Evolutionary conservation across 1,284 basidiomycete genomes (phyloP).

Genomic region (Cutaneotrichosporon daszewskae): DNA sequence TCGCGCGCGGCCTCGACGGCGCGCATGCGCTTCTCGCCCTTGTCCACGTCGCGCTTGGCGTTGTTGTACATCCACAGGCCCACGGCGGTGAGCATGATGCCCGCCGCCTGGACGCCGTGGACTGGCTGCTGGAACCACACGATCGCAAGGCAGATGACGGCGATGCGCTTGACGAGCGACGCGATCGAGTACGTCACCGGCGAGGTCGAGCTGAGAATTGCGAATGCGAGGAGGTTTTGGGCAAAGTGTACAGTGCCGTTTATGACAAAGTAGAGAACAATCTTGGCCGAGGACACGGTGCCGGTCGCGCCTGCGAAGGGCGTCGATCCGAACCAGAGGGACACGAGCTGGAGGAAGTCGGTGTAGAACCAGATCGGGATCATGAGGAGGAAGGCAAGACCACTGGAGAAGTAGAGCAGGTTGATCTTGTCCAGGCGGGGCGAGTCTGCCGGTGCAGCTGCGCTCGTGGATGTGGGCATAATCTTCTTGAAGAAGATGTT

Average conservation of each 20-base stretch:
- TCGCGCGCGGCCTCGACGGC: constrained; percentile 64
- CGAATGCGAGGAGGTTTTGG: constrained; percentile 95
- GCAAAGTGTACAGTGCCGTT: constrained; percentile 96
- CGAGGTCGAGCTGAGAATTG: constrained; percentile 89
- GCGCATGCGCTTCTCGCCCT: constrained; percentile 79
- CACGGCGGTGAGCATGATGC: constrained; percentile 81
- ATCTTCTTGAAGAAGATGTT: constrained; percentile 99
- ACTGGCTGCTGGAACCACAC: constrained; percentile 91
- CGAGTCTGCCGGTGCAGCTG: constrained; percentile 35
- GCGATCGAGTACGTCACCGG: constrained; percentile 99
- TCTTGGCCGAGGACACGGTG: constrained; percentile 19
- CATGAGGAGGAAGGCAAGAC: constrained; percentile 90
- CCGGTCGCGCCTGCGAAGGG: background rate
- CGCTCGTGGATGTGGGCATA: constrained; percentile 59
- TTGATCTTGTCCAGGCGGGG: constrained; percentile 92
- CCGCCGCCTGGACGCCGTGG: constrained; percentile 73
- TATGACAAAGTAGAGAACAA: constrained; percentile 68
- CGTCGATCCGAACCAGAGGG: constrained; percentile 31
- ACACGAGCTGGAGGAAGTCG: constrained; percentile 66
- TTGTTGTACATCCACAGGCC: constrained; percentile 96
- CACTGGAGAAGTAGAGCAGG: constrained; percentile 89
- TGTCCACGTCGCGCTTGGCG: constrained; percentile 86
- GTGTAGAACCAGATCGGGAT: constrained; percentile 86
- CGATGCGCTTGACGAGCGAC: constrained; percentile 93
- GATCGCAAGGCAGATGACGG: constrained; percentile 95